Base-by-base conservation (phyloP, 495 filamentous ascomycete species). In the Bathelium albidoporum region DNA sequence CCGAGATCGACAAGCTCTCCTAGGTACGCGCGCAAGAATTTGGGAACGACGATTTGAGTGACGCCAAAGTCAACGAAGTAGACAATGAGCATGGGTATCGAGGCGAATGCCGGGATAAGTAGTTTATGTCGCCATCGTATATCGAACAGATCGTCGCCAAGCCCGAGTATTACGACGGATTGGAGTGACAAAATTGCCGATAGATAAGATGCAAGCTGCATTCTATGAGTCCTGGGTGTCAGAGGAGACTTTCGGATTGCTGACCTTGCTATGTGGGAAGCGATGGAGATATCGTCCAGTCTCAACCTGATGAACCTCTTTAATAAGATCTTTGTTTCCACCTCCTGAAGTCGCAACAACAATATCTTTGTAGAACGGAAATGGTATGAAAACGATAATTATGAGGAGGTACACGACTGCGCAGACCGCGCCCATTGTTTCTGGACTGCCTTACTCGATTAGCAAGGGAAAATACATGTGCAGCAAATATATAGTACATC, bases 1-100 rank as follows among this genome's bases (percentile, higher is more conserved):
- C 73, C 91, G 11, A 99, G 85, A 71, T 97, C 84, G 68, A 97
- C 78, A 59, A 95, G 80, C n/a, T 81, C 80, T 39, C 91, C 91
- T 1, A 97, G 76, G 72, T 95, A 96, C 1, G 82, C 82, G 68
- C 91, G 89, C 32, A 99, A 79, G 14, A 86, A 87, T 24, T 88
- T 81, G 0, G 94, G 94, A 1, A 99, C 84, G 2, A 97, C 91
- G 66, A 99, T 87, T 36, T 90, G 86, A 18, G 94, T 99, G 64
- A 99, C 91, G 58, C 91, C 94, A 72, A 97, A 97, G 74, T 97
- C 92, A 70, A 97, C 90, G 73, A 96, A 95, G 77, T 99, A 99
- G 62, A 99, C 90, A 59, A 95, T 87, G 3, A 99, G 86, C 76
- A 99, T 87, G 0, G 94, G 94, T 64, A 97, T 91, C 31, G 91